Percentiles rank a stretch among this genome's conserved stretches.
Evolutionary conservation across 2,329 filamentous ascomycete species (phyloP).

Genomic region (Cordyceps cicadae): DNA sequence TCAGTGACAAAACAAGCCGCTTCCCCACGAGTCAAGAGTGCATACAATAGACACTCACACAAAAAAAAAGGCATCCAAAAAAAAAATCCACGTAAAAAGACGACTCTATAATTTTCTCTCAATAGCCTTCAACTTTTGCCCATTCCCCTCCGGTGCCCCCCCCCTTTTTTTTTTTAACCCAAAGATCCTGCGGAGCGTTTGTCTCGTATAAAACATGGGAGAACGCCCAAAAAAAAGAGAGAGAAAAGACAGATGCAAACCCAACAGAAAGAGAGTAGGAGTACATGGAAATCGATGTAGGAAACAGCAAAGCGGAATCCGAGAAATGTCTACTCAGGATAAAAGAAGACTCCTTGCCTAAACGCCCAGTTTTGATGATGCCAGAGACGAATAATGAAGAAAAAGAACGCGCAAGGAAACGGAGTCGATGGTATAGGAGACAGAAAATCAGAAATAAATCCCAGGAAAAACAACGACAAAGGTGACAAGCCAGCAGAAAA

Average conservation of each 20-base stretch:
- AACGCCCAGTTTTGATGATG: neutral
- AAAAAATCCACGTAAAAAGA: neutral
- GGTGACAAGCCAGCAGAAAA: neutral
- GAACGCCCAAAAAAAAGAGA: neutral
- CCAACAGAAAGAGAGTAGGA: neutral
- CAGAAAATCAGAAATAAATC: neutral
- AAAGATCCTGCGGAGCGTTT: neutral
- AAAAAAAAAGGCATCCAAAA: neutral
- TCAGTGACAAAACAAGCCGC: neutral
- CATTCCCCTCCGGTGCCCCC: neutral
- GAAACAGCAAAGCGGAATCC: neutral
- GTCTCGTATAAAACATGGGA: neutral
- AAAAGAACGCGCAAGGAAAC: neutral
- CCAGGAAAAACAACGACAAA: neutral
- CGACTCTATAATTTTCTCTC: neutral
- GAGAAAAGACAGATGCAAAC: neutral
- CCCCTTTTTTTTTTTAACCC: neutral
- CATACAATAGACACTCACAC: neutral
- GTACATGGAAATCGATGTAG: constrained; percentile 1
- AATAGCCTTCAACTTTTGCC: neutral
- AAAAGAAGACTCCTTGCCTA: neutral
- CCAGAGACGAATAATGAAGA: neutral
- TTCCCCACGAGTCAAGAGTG: neutral
- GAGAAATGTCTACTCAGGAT: neutral
- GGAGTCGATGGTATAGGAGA: neutral